Conservation (phyloP, 2,329 filamentous ascomycete species). For the Nemania sp. region DNA sequence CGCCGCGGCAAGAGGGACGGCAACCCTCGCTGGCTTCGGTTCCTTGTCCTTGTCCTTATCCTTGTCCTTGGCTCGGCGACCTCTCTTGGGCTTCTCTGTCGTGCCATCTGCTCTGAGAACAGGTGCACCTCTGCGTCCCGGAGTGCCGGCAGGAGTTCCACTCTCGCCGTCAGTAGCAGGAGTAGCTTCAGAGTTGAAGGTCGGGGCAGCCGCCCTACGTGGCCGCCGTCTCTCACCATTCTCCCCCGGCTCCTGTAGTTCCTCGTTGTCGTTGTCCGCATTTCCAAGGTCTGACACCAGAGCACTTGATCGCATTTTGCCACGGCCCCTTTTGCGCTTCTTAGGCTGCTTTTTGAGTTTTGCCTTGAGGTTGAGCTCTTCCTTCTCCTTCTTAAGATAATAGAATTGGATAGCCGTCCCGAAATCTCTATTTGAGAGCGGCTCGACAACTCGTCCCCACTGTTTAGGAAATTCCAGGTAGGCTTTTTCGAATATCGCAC, state of each 20-base stretch:
- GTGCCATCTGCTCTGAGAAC: conserved; percentile 48
- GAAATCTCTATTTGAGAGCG: conserved; percentile 70
- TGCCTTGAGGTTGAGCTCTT: conserved; percentile 75
- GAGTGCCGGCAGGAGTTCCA: conserved; percentile 61
- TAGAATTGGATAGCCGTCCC: conserved; percentile 85
- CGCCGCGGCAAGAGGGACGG: conserved; percentile 53
- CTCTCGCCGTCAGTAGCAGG: conserved; percentile 63
- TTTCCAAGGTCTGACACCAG: conserved; percentile 69
- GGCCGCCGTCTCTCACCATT: conserved; percentile 64
- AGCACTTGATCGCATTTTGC: conserved; percentile 65
- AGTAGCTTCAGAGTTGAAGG: conserved; percentile 69
- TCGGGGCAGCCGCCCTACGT: conserved; percentile 70
- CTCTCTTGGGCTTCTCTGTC: conserved; percentile 51
- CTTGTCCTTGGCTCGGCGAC: conserved; percentile 47
- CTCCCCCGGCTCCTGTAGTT: conserved; percentile 60
- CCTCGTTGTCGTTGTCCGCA: conserved; percentile 60
- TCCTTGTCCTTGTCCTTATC: conserved; percentile 47
- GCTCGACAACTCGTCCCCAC: conserved; percentile 77
- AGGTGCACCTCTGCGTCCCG: conserved; percentile 54
- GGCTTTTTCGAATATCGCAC: conserved; percentile 70
- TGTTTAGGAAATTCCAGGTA: conserved; percentile 81
- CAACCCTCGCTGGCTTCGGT: conserved; percentile 46
- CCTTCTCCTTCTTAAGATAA: conserved; percentile 80
- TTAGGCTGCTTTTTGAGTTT: conserved; percentile 69
- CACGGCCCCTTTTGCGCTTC: conserved; percentile 60